Percentiles rank a stretch among this genome's conserved stretches.
Conservation (phyloP, 1,284 basidiomycete species). For the Inonotus obliquus region DNA sequence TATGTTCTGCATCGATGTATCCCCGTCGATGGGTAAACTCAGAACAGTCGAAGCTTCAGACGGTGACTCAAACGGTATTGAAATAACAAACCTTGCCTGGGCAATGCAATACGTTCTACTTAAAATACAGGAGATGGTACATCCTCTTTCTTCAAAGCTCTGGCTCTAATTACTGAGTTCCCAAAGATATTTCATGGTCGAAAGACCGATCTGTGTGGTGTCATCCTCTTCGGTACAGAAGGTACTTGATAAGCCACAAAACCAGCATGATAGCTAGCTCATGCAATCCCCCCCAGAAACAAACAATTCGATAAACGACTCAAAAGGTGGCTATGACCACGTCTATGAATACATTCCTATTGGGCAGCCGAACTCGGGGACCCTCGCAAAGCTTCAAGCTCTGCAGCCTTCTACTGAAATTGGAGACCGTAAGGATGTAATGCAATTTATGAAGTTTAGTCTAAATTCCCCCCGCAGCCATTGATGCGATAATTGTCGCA, state of each 20-base stretch:
- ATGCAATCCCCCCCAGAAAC: slow-evolving; percentile 47
- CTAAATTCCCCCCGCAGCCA: slow-evolving; percentile 43
- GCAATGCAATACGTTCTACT: slow-evolving; percentile 82
- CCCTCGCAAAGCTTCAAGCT: slow-evolving; percentile 67
- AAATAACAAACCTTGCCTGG: slow-evolving; percentile 78
- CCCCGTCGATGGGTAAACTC: slow-evolving; percentile 74
- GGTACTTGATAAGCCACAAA: slow-evolving; percentile 47
- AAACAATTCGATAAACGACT: slow-evolving; percentile 64
- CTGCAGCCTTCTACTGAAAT: slow-evolving; percentile 54
- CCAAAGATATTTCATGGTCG: slow-evolving; percentile 79
- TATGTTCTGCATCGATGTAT: slow-evolving; percentile 85
- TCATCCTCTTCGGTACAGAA: slow-evolving; percentile 81
- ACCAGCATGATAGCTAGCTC: neutral
- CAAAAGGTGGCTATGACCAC: slow-evolving; percentile 67
- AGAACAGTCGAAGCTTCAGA: slow-evolving; percentile 55
- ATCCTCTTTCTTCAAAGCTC: slow-evolving; percentile 3
- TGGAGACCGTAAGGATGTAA: slow-evolving; percentile 62
- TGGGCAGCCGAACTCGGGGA: slow-evolving; percentile 69
- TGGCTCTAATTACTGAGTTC: slow-evolving; percentile 4
- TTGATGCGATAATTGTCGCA: slow-evolving; percentile 84
- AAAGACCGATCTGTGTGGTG: slow-evolving; percentile 89
- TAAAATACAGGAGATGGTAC: slow-evolving; percentile 85
- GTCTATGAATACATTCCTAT: slow-evolving; percentile 79
- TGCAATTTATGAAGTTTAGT: slow-evolving; percentile 22
- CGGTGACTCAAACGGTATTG: slow-evolving; percentile 44